Evolutionary conservation across 306 rosid genomes (phyloP), one percentile per base, ranked within the genome.

Genomic region (Trichosanthes truncata): DNA sequence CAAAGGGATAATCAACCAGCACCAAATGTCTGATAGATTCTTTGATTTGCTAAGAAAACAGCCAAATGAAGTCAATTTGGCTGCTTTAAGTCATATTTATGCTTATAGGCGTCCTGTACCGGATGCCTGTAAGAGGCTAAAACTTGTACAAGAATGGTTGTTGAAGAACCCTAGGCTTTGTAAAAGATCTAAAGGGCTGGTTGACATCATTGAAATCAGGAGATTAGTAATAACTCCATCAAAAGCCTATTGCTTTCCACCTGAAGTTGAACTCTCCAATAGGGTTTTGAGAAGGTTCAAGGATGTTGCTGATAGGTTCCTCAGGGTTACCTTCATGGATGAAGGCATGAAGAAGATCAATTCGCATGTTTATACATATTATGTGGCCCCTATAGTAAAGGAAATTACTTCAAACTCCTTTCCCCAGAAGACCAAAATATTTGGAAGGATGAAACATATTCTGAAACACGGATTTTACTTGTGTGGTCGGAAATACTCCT

Each of bases 281-380:
- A 86, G 98, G 88, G 91, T 93, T 78, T 90, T 93, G 36, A 87
- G 98, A 84, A 83, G 65, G 55, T 91, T 63, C 83, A 93, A 79
- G 82, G 91, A 88, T 63, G 88, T 84, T 56, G 78, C 98, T 36
- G 91, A 93, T 85, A 86, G 91, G 74, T 93, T 93, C 84, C 82
- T 93, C 80, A 87, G 97, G 83, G 97, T 93, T 43, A 85, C 95
- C 62, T 93, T 93, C 79, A 91, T 91, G 98, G 98, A 93, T 85
- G 98, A 93, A 86, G 97, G 98, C 33, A 86, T 90, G 98, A 89
- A 90, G 55, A 88, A 89, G 71, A 80, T 93, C 11, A 93, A 90
- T 84, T 73, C 69, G 10, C 61, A 80, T 83, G 93, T 84, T 76
- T 91, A 90, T 78, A 87, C 74, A 67, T 90, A 81, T 79, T 87